Percentiles rank a stretch among this genome's conserved stretches.
These are phyloP conservation scores for Hyparrhenia diplandra DNA, from an alignment of 176 grass and related monocot genomes.

Conservation along the genomic window DNA sequence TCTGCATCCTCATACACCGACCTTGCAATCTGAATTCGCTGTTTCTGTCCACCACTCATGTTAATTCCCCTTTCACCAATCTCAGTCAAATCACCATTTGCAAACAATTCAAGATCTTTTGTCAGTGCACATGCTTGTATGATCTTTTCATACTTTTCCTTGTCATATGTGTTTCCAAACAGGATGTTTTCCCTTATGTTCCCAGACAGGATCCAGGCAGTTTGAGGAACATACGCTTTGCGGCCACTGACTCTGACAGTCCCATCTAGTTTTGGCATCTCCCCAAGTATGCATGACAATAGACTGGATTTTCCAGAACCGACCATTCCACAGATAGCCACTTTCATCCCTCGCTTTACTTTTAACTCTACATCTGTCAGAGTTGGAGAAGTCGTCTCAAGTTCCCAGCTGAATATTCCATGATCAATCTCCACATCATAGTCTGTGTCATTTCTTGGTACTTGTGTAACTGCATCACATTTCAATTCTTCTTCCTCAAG, in stretches of 20 bases:
- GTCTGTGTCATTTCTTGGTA: constrained; percentile 49
- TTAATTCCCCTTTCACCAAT: constrained; percentile 99
- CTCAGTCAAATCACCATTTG: constrained; percentile 93
- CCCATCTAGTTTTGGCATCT: constrained; percentile 78
- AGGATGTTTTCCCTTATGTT: constrained; percentile 96
- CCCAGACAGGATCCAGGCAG: constrained; percentile 93
- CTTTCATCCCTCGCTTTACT: constrained; percentile 89
- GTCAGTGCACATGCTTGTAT: constrained; percentile 77
- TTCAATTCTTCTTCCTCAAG: constrained; percentile 92
- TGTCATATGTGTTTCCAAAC: constrained; percentile 78
- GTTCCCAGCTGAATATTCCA: constrained; percentile 84
- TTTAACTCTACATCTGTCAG: constrained; percentile 68
- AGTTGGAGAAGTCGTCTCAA: constrained; percentile 57
- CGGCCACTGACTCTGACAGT: constrained; percentile 66
- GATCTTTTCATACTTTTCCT: constrained; percentile 65
- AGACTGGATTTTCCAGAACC: constrained; percentile 96
- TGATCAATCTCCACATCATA: constrained; percentile 67
- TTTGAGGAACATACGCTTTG: constrained; percentile 97
- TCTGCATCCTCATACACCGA: constrained; percentile 85
- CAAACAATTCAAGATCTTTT: constrained; percentile 90
- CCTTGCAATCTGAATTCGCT: constrained; percentile 92
- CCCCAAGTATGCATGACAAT: constrained; percentile 91
- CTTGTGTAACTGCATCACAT: constrained; percentile 52
- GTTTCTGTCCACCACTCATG: constrained; percentile 98
- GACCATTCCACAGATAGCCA: constrained; percentile 89